Base-by-base conservation (phyloP, 2,329 filamentous ascomycete species). In the Microdochium paspali region DNA sequence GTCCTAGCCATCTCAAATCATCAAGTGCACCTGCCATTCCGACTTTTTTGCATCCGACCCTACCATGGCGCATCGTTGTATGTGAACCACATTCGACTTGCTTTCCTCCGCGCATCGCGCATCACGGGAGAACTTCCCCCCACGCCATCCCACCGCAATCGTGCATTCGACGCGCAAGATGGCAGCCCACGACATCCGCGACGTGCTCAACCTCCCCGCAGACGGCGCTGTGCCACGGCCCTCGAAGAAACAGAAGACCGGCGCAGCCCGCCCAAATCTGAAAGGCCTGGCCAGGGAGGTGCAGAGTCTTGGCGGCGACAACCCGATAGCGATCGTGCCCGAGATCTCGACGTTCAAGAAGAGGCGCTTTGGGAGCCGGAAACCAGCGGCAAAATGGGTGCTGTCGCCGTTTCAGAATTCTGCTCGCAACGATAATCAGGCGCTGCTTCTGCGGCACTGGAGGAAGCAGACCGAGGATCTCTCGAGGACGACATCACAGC, bases 171-270 rank as follows among this genome's bases (percentile, higher is more conserved):
- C 53, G 50, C 49, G 55, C 49, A 72, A 58, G 53, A 87, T 87
- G 83, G 76, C 84, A 51, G 84, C 84, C 53, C 79, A 82, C 64
- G 89, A 95, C 74, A 80, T 94, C 57, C 88, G 87, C 70, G 89
- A 95, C 65, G 87, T 95, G 62, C 81, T 95, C 61, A 88, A 90
- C 65, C 74, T 95, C 62, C 84, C 84, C 45, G 71, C 81, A 56
- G 83, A 82, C 26, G 67, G 71, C 51, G 58, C 69, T 45, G 69
- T 67, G 46, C 61, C 72, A 47, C 70, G 84, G 52, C 80, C 82
- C 35, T 68, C 78, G 40, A 94, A 93, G 70, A 90, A 91, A 63
- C 81, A 84, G 58, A 90, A 86, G 63, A 71, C 79, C 6, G 71
- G 76, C 15, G 78, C 76, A 44, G 77, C 82, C 54, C 71, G 73